Conservation (phyloP, 345 rosid species). For the Eucalyptus rudis region DNA sequence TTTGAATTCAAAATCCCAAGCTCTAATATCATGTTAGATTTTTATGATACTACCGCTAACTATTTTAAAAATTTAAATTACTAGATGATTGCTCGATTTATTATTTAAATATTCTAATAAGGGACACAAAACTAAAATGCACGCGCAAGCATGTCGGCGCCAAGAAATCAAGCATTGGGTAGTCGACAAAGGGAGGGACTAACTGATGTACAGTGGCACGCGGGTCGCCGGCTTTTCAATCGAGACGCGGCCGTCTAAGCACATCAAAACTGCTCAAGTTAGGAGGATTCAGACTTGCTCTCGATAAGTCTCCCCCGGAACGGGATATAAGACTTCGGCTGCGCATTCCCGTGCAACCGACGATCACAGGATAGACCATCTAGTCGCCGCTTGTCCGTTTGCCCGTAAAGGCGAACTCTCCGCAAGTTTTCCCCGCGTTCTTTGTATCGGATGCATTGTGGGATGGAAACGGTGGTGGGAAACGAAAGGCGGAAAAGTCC, state of each 20-base stretch:
- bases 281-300: neutral
- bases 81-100: no score
- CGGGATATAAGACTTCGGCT: neutral
- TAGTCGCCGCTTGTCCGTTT: neutral
- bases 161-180: neutral
- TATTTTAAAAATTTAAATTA: no score
- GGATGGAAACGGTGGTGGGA: neutral
- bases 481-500: neutral
- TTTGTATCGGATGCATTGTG: neutral
- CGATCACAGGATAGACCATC: neutral
- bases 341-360: neutral
- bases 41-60: fast-evolving
- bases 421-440: neutral
- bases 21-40: no score
- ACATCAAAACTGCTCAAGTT: no score
- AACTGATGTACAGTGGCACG: neutral
- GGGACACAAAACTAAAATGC: neutral
- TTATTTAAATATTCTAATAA: no score
- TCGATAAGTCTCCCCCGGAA: neutral
- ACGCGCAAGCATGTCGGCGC: neutral
- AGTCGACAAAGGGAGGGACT: neutral
- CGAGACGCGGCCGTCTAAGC: neutral
- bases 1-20: fast-evolving
- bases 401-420: neutral
- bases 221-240: neutral